These are phyloP conservation scores for Kluyveromyces dobzhanskii DNA, from an alignment of 805 yeast species.

Conservation along the genomic window DNA sequence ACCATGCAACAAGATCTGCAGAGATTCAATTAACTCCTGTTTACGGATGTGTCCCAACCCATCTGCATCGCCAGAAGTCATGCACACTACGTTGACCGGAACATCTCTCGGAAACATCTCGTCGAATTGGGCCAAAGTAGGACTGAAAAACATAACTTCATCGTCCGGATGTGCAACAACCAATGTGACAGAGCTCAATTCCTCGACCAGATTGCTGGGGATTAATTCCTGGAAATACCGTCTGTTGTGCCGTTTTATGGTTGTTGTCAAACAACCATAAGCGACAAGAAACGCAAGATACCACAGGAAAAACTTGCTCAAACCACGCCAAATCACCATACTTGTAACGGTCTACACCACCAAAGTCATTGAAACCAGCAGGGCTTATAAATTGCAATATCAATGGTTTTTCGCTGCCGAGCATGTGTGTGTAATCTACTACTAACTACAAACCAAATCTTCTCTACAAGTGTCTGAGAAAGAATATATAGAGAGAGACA, in stretches of 20 bases:
- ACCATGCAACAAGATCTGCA: conserved; percentile 14
- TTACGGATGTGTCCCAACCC: conserved; percentile 61
- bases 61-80: conserved; percentile 70
- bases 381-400: no score
- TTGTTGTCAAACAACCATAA: conserved; percentile 4
- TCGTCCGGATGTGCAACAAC: conserved; percentile 96
- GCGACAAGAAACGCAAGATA: conserved; percentile 8
- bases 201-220: neutral
- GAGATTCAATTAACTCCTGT: conserved; percentile 41
- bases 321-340: conserved; percentile 7
- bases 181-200: conserved; percentile 31
- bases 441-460: no score
- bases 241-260: conserved; percentile 5
- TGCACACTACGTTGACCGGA: conserved; percentile 50
- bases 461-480: no score
- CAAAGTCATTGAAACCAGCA: no score
- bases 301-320: conserved; percentile 8
- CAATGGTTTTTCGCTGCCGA: no score
- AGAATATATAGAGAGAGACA: no score
- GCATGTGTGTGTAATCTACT: no score
- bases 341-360: neutral
- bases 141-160: conserved; percentile 95
- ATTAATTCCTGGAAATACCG: conserved; percentile 1
- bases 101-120: conserved; percentile 9
- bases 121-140: conserved; percentile 33